Evolutionary conservation across 768 basidiomycete genomes (phyloP), one percentile per base, ranked within the genome.

Genomic region (Gautieria morchelliformis): DNA sequence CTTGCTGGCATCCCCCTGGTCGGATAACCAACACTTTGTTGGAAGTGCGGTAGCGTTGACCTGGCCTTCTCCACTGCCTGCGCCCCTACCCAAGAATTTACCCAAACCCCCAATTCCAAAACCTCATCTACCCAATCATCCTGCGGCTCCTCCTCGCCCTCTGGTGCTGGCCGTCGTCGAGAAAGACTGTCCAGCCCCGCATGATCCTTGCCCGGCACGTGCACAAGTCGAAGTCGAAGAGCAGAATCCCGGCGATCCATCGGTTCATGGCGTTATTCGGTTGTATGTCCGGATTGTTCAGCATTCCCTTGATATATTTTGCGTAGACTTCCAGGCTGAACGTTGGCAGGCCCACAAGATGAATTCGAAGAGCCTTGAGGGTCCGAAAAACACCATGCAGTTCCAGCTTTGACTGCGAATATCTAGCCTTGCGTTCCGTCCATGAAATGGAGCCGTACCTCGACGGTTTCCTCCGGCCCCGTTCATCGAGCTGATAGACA

Each of bases 331-430:
- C 65, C 0, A 74, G 20, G 4, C 63, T 48, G 44, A 74, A 69
- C 53, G 10, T 59, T 14, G 65, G 64, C 1, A 69, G 56, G 10
- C 70, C 72, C 65, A 65, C 70, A 4, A 72, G 52, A 1, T 67
- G 53, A 42, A 71, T 64, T 1, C 67, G 61, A 0, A 70, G 49
- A 1, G 64, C 66, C 33, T 66, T 67, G 22, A 75, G 35, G 0
- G 70, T 68, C 0, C 70, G 50, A 50, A 63, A 71, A 0, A 76
- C 47, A 0, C 76, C 70, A 51, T 72, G 76, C 0, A 75, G 64
- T 56, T 78, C 74, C 0, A 68, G 33, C 46, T 79, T 78, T 0
- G 72, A 63, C 58, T 74, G 72, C 0, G 70, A 70, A 53, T 74
- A 76, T 4, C 64, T 56, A 0, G 65, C 57, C 59, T 74, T 68